These are phyloP conservation scores for Aspergillus tubingensis DNA, from an alignment of 2,329 filamentous ascomycete genomes.

Conservation along the genomic window DNA sequence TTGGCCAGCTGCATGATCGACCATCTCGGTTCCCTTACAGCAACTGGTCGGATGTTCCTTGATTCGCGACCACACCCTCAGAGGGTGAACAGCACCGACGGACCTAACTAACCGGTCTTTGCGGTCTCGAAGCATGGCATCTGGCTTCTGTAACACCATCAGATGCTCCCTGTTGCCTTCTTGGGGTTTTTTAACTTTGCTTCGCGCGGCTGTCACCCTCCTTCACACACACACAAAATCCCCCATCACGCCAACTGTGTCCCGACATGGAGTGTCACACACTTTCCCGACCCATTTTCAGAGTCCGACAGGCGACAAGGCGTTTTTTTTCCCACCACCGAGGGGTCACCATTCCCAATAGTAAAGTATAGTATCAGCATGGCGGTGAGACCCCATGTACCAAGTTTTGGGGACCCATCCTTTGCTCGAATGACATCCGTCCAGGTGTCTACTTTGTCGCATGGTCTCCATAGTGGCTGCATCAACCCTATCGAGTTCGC, in stretches of 20 bases:
- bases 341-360: background rate
- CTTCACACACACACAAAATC: background rate
- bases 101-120: background rate
- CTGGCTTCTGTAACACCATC: background rate
- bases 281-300: background rate
- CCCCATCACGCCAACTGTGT: background rate
- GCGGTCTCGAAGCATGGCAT: background rate
- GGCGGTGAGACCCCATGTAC: conserved; percentile 2
- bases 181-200: background rate
- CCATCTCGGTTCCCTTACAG: conserved; percentile 6
- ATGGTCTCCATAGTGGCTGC: conserved; percentile 12
- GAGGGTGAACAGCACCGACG: background rate
- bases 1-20: conserved; percentile 9
- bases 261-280: conserved; percentile 1
- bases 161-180: background rate
- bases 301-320: background rate
- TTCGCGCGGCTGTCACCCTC: conserved; percentile 6
- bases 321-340: background rate
- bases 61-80: background rate
- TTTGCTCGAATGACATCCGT: conserved; percentile 15
- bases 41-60: conserved; percentile 2
- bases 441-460: conserved; percentile 19
- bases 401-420: conserved; percentile 9
- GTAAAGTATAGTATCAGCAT: background rate
- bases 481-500: conserved; percentile 2